These are phyloP conservation scores for Nigrospora sphaerica DNA, from an alignment of 2,329 filamentous ascomycete species.

Conservation along the genomic window DNA sequence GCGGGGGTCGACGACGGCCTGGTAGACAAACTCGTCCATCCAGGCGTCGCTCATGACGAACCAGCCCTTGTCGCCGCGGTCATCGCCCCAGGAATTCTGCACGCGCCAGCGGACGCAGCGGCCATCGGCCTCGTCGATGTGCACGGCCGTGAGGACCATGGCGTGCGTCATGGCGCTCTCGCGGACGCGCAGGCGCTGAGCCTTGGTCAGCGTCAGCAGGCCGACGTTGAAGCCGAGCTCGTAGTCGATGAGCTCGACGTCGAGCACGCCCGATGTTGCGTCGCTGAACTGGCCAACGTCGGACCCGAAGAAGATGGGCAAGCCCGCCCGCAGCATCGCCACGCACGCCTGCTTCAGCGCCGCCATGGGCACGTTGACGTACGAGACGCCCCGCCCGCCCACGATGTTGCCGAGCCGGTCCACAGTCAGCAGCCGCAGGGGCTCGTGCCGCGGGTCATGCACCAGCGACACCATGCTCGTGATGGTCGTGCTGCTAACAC, in stretches of 20 bases:
- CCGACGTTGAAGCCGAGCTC: constrained; percentile 75
- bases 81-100: constrained; percentile 77
- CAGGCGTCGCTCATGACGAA: constrained; percentile 82
- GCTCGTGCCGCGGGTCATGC: constrained; percentile 75
- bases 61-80: constrained; percentile 68
- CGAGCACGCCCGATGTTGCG: constrained; percentile 65
- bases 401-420: constrained; percentile 75
- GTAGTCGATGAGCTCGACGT: constrained; percentile 69
- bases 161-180: constrained; percentile 86
- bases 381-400: constrained; percentile 67
- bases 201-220: constrained; percentile 69
- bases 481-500: constrained; percentile 54
- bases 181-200: constrained; percentile 63
- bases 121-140: constrained; percentile 57
- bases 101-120: constrained; percentile 73
- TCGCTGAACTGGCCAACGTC: constrained; percentile 83
- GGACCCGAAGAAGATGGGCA: constrained; percentile 82
- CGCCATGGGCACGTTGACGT: constrained; percentile 73
- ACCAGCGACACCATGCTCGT: constrained; percentile 72
- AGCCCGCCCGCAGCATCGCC: constrained; percentile 67
- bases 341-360: constrained; percentile 68
- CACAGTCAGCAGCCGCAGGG: constrained; percentile 67
- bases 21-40: constrained; percentile 78
- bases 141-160: constrained; percentile 83
- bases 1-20: constrained; percentile 73